Evolutionary conservation across 192 early-diverging fungal species (phyloP).

Genomic region (Backusella liffmaniae): DNA sequence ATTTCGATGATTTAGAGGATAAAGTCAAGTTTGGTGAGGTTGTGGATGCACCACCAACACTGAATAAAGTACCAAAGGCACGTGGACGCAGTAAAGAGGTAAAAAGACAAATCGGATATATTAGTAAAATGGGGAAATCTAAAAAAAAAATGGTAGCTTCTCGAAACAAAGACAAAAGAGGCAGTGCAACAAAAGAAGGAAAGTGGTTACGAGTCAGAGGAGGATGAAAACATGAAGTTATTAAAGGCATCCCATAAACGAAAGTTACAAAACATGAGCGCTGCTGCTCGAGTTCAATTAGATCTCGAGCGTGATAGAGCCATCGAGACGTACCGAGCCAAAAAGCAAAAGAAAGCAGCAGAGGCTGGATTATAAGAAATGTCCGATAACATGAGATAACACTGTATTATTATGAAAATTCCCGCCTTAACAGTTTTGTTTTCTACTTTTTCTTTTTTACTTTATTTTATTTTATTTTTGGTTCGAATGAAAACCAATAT

Average conservation of each 20-base stretch:
- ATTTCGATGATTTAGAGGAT: constrained; percentile 55
- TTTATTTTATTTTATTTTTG: not conserved
- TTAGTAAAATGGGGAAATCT: constrained; percentile 14
- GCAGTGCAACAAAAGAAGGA: constrained; percentile 16
- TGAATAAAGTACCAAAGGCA: constrained; percentile 47
- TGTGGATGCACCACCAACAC: constrained; percentile 50
- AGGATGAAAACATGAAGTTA: constrained; percentile 40
- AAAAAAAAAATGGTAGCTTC: not conserved
- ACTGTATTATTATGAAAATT: not conserved
- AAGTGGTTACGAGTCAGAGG: constrained; percentile 36
- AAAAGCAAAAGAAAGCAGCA: constrained; percentile 45
- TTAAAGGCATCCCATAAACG: constrained; percentile 38
- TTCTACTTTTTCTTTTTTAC: not conserved
- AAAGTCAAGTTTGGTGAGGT: constrained; percentile 55
- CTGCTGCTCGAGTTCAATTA: constrained; percentile 42
- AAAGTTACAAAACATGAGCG: constrained; percentile 43
- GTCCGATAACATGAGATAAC: not conserved
- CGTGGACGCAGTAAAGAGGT: constrained; percentile 45
- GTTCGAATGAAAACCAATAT: not conserved
- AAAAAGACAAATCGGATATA: constrained; percentile 31
- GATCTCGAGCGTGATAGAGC: constrained; percentile 53
- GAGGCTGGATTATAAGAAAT: constrained; percentile 22
- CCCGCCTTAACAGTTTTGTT: not conserved
- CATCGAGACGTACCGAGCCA: constrained; percentile 48
- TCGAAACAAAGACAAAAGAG: not conserved